Evolutionary conservation across 129 eudicot genomes (phyloP).

Genomic region (Kitagawia praeruptora): DNA sequence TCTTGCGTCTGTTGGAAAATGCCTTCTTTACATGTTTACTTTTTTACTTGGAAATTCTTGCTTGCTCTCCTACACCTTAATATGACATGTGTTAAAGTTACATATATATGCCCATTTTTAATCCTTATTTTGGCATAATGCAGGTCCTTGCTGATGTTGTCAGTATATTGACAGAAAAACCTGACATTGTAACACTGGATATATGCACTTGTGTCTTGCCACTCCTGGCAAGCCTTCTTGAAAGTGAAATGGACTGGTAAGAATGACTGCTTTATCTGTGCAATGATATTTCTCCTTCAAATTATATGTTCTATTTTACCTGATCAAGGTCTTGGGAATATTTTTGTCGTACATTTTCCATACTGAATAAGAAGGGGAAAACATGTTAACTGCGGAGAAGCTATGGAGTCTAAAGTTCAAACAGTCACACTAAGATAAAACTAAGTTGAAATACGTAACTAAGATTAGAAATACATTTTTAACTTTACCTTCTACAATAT

Average conservation of each 20-base stretch:
- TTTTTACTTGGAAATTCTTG: background rate
- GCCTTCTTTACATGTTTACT: background rate
- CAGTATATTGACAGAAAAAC: constrained; percentile 58
- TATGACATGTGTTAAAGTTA: background rate
- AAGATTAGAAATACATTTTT: background rate
- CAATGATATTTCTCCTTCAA: background rate
- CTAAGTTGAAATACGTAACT: background rate
- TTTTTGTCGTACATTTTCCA: background rate
- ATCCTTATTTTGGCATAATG: constrained; percentile 1
- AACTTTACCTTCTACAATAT: background rate
- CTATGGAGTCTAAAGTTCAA: background rate
- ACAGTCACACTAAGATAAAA: background rate
- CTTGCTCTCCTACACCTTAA: background rate
- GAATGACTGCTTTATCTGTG: background rate
- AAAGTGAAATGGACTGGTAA: constrained; percentile 86
- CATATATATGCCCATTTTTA: constrained; percentile 5
- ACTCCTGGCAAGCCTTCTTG: constrained; percentile 60
- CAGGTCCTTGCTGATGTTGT: constrained; percentile 87
- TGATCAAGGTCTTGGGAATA: background rate
- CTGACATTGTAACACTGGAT: constrained; percentile 74
- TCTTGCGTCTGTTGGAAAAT: background rate
- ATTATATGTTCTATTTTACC: background rate
- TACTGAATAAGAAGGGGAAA: background rate
- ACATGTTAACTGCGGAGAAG: background rate
- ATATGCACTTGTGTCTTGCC: constrained; percentile 75